Evolutionary conservation across 2,329 filamentous ascomycete genomes (phyloP), one percentile per base, ranked within the genome.

Genomic region (Verticillium klebahnii): DNA sequence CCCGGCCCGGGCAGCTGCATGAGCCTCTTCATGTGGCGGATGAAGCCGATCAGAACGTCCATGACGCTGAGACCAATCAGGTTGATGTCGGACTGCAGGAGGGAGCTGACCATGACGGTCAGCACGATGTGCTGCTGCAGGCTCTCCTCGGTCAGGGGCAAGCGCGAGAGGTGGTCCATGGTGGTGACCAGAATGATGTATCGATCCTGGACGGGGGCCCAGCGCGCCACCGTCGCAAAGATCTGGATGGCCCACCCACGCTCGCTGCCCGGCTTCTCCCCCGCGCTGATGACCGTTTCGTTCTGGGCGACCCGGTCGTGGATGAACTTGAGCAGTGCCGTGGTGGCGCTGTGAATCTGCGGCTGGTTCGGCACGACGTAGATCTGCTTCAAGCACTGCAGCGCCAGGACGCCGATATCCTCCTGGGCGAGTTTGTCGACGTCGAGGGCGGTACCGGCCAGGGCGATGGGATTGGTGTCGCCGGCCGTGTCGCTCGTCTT

Each of bases 61-160:
- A 98, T 98, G 59, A 98, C 90, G 72, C 93, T 97, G 56, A 99
- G 81, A 1, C 95, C 95, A 64, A 99, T 97, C 71, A 98, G 83
- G 74, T 97, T 98, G 71, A 96, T 88, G 52, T 94, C 88, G 0
- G 94, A 97, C 59, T 90, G 89, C 56, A 99, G 80, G 11, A 98
- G 82, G 65, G 90, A 91, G 64, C 91, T 88, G 63, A 97, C 87
- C 75, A 97, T 87, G 54, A 88, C 88, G 1, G 90, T 85, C 63
- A 97, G 80, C 5, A 89, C 85, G 60, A 93, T 80, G 69, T 97
- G 91, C 61, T 90, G 87, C 55, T 86, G 82, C 37, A 97, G 75
- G 52, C 87, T 87, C 11, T 89, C 86, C 69, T 93, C 90, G 6
- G 82, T 83, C 39, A 93, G 81, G 0, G 88, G 86, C 55, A 85